Conservation (phyloP, 2,329 filamentous ascomycete species). For the Tympanopsis confertula region DNA sequence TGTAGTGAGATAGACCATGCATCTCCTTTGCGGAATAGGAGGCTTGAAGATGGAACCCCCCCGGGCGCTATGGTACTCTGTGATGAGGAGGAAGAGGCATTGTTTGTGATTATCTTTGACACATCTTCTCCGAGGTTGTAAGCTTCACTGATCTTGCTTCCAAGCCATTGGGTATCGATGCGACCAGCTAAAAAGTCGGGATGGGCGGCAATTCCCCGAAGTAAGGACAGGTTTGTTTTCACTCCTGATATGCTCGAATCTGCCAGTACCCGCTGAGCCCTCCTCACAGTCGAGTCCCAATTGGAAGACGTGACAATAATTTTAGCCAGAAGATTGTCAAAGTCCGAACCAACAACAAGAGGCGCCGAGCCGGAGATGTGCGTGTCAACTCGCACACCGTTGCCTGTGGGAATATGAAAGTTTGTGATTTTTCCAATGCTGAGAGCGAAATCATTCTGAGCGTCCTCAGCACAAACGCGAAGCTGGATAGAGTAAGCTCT, state of each 20-base stretch:
- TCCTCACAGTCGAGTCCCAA: slow-evolving; percentile 38
- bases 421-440: slow-evolving; percentile 46
- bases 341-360: slow-evolving; percentile 37
- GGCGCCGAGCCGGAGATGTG: slow-evolving; percentile 29
- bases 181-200: slow-evolving; percentile 31
- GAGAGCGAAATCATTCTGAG: slow-evolving; percentile 36
- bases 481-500: slow-evolving; percentile 37
- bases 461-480: slow-evolving; percentile 44
- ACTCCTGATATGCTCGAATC: slow-evolving; percentile 44
- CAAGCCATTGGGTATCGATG: slow-evolving; percentile 47
- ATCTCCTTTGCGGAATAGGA: slow-evolving; percentile 44
- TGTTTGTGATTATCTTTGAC: background rate
- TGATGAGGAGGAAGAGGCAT: slow-evolving; percentile 1
- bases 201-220: slow-evolving; percentile 39
- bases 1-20: slow-evolving; percentile 40
- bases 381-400: slow-evolving; percentile 45
- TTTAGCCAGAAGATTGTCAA: slow-evolving; percentile 48
- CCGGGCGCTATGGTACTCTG: slow-evolving; percentile 3
- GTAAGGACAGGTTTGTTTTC: slow-evolving; percentile 42
- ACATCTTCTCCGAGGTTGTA: slow-evolving; percentile 10
- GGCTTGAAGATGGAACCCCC: slow-evolving; percentile 18
- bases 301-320: slow-evolving; percentile 40
- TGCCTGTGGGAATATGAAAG: slow-evolving; percentile 41
- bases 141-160: slow-evolving; percentile 26
- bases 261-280: slow-evolving; percentile 39